These are phyloP conservation scores for Fragaria vesca DNA, from an alignment of 306 rosid species.

Conservation along the genomic window DNA sequence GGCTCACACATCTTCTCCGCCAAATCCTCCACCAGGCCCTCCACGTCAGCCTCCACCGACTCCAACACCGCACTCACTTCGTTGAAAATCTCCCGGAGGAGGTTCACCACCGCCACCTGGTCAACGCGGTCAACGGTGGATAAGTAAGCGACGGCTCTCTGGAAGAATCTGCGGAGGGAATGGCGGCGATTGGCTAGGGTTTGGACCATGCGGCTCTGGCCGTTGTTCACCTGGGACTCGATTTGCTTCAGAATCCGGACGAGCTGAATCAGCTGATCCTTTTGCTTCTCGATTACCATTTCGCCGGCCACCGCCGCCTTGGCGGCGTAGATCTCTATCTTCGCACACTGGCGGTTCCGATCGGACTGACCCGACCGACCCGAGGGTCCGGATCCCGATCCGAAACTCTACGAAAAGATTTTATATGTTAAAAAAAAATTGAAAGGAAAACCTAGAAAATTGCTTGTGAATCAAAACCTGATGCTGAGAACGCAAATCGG, in stretches of 20 bases:
- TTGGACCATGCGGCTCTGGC: slow-evolving; percentile 10
- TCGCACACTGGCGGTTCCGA: neutral
- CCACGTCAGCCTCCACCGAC: slow-evolving; percentile 15
- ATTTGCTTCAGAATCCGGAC: slow-evolving; percentile 12
- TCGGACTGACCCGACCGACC: neutral
- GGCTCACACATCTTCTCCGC: slow-evolving; percentile 17
- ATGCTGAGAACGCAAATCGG: neutral
- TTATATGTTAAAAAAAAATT: neutral
- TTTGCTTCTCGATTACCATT: slow-evolving; percentile 10
- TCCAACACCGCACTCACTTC: slow-evolving; percentile 5
- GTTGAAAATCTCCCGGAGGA: neutral
- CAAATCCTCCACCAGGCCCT: slow-evolving; percentile 6
- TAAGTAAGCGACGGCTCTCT: neutral
- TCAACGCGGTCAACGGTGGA: slow-evolving; percentile 15
- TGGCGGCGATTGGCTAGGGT: slow-evolving; percentile 12
- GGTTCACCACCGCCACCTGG: slow-evolving; percentile 6
- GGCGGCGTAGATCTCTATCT: neutral
- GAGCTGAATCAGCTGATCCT: slow-evolving; percentile 8
- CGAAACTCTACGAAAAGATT: neutral
- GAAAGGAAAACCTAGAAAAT: neutral
- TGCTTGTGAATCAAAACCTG: neutral
- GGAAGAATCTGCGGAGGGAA: neutral
- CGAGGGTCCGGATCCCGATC: neutral
- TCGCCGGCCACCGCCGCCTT: slow-evolving; percentile 9
- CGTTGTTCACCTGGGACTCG: neutral